Conservation (phyloP, 768 basidiomycete genomes). For the Austroboletus eburneus region DNA sequence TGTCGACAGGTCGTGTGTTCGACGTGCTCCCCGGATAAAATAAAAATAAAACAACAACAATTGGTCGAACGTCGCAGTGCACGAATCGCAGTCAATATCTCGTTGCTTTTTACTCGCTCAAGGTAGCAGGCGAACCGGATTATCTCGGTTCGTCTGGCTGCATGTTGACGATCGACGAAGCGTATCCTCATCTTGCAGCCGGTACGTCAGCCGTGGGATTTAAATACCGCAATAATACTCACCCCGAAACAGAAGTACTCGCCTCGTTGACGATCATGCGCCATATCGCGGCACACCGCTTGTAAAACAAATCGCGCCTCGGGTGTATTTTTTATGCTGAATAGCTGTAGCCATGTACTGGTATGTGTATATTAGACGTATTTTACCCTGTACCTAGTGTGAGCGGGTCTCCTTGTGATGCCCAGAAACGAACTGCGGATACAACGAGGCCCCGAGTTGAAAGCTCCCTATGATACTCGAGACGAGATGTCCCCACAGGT, state of each 20-base stretch:
- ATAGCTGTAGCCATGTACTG: not conserved
- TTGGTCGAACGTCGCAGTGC: slow-evolving; percentile 39
- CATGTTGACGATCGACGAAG: slow-evolving; percentile 60
- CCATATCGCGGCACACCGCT: slow-evolving; percentile 47
- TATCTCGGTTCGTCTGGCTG: slow-evolving; percentile 56
- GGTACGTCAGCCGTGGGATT: slow-evolving; percentile 37
- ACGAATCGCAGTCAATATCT: slow-evolving; percentile 46
- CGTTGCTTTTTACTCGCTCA: slow-evolving; percentile 60
- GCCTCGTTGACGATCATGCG: slow-evolving; percentile 63
- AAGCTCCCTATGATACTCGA: too few relatives aligned
- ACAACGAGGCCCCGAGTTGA: too few relatives aligned
- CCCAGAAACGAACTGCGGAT: not conserved
- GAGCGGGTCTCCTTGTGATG: not conserved
- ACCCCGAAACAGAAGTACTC: slow-evolving; percentile 45
- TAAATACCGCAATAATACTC: too few relatives aligned
- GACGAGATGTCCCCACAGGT: not conserved
- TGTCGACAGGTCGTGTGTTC: slow-evolving; percentile 1
- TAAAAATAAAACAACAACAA: too few relatives aligned
- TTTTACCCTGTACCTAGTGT: slow-evolving; percentile 2
- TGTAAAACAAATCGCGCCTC: too few relatives aligned
- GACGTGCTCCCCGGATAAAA: too few relatives aligned
- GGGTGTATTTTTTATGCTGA: not conserved
- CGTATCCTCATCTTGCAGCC: slow-evolving; percentile 49
- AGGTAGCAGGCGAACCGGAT: slow-evolving; percentile 49
- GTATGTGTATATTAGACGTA: slow-evolving; percentile 11